Evolutionary conservation across 805 yeast genomes (phyloP).

Genomic region (Suhomyces prunicola): DNA sequence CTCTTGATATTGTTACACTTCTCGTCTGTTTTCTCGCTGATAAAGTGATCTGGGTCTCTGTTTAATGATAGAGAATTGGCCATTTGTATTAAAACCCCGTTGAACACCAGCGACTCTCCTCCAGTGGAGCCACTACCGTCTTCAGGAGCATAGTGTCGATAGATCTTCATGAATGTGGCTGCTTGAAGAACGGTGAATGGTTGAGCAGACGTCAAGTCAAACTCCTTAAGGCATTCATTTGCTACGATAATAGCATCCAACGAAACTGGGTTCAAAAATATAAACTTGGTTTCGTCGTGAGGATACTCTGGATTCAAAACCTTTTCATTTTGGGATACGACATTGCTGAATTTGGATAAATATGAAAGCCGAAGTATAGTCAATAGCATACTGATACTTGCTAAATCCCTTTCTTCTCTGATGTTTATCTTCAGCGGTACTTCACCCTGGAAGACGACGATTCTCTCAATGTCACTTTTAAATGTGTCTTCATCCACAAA

Average conservation of each 20-base stretch:
- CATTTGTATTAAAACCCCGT: constrained; percentile 29
- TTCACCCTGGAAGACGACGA: constrained; percentile 4
- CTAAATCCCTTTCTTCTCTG: constrained; percentile 10
- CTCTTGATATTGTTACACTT: constrained; percentile 40
- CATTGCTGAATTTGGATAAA: constrained; percentile 14
- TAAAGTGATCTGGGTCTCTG: constrained; percentile 36
- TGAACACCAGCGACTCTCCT: constrained; percentile 16
- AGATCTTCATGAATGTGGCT: constrained; percentile 11
- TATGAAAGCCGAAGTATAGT: constrained; percentile 15
- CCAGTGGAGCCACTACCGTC: constrained; percentile 8
- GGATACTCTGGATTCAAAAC: neutral
- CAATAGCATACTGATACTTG: constrained; percentile 12
- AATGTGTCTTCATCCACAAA: constrained; percentile 24
- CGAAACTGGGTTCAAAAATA: constrained; percentile 13
- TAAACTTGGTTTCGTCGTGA: neutral
- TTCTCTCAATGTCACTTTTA: constrained; percentile 1
- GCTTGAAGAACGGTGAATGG: constrained; percentile 18
- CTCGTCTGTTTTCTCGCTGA: constrained; percentile 11
- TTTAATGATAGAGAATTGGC: constrained; percentile 37
- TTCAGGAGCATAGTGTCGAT: constrained; percentile 14
- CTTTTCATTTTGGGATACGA: constrained; percentile 9
- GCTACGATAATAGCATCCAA: constrained; percentile 14
- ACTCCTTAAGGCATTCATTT: constrained; percentile 10
- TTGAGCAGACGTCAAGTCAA: constrained; percentile 8
- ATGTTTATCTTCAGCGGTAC: constrained; percentile 2